Percentiles rank a stretch among this genome's conserved stretches.
These are phyloP conservation scores for Ganoderma meredithae DNA, from an alignment of 1,284 basidiomycete genomes.

Conservation along the genomic window DNA sequence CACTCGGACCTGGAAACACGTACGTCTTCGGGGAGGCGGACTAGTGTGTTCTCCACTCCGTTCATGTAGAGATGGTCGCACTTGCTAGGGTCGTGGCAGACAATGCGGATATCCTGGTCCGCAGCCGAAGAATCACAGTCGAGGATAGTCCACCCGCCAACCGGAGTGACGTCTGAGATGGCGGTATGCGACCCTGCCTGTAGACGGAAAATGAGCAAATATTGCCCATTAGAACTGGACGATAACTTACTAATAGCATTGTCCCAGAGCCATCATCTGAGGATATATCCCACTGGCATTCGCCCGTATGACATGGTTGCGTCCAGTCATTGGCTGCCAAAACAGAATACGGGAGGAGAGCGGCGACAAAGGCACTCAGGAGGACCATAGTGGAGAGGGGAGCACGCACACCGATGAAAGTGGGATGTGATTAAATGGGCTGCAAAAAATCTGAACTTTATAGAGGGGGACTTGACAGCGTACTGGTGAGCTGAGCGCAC, in stretches of 20 bases:
- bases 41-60: slow-evolving; percentile 56
- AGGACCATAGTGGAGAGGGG: neutral
- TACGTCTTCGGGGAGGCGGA: slow-evolving; percentile 48
- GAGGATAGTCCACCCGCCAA: slow-evolving; percentile 59
- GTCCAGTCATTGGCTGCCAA: slow-evolving; percentile 20
- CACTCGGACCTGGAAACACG: neutral
- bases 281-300: slow-evolving; percentile 23
- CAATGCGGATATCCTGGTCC: slow-evolving; percentile 54
- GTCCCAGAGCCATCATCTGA: slow-evolving; percentile 10
- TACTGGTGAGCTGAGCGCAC: too few relatives aligned
- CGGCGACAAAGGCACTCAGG: neutral
- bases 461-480: neutral
- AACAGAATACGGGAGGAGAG: slow-evolving; percentile 1
- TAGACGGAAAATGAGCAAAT: slow-evolving; percentile 1
- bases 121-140: slow-evolving; percentile 46
- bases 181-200: slow-evolving; percentile 44
- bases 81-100: slow-evolving; percentile 46
- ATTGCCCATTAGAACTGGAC: slow-evolving; percentile 6
- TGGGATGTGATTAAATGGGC: neutral
- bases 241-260: slow-evolving; percentile 18
- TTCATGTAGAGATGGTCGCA: slow-evolving; percentile 54
- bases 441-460: neutral
- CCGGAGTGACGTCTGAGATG: slow-evolving; percentile 59
- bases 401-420: neutral
- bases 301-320: slow-evolving; percentile 19